Evolutionary conservation across 1,139 yeast genomes (phyloP).

Genomic region (Saccharomyces hybrid): DNA sequence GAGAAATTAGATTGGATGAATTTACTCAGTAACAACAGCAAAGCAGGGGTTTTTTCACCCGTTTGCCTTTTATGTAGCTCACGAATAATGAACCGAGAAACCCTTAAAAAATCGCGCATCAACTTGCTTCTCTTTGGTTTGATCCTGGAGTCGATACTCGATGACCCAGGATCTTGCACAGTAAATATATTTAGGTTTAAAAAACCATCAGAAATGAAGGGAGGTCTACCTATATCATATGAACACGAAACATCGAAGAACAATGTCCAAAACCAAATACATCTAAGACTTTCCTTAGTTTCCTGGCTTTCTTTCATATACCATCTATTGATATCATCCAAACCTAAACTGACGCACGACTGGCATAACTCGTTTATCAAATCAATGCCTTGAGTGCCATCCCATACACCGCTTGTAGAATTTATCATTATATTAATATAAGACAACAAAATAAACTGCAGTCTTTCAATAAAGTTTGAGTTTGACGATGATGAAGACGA

Average conservation of each 20-base stretch:
- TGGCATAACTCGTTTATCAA: conserved; percentile 12
- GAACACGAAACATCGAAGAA: conserved; percentile 22
- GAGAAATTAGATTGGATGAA: conserved; percentile 11
- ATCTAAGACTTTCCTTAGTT: conserved; percentile 10
- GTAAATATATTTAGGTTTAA: conserved; percentile 11
- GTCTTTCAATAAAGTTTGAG: conserved; percentile 19
- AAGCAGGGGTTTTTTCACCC: conserved; percentile 7
- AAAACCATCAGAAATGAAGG: conserved; percentile 14
- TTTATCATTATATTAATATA: conserved; percentile 7
- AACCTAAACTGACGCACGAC: conserved; percentile 13
- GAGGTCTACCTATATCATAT: conserved; percentile 25
- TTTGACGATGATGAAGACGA: conserved; percentile 14
- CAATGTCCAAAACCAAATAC: conserved; percentile 25
- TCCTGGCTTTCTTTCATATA: conserved; percentile 10
- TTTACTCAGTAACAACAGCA: conserved; percentile 6
- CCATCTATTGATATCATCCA: conserved; percentile 15
- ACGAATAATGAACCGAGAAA: conserved; percentile 10
- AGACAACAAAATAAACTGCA: conserved; percentile 23
- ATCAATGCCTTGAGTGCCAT: conserved; percentile 8
- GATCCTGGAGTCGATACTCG: conserved; percentile 1
- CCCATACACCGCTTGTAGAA: conserved; percentile 8
- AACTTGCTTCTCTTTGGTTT: conserved; percentile 3
- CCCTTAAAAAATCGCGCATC: conserved; percentile 10
- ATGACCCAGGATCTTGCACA: background rate
- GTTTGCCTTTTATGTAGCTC: conserved; percentile 9